A percentile compares a stretch with the other conserved stretches of the same genome.
Evolutionary conservation across 2,329 filamentous ascomycete species (phyloP).

Genomic region (Hypoxylon sp.): DNA sequence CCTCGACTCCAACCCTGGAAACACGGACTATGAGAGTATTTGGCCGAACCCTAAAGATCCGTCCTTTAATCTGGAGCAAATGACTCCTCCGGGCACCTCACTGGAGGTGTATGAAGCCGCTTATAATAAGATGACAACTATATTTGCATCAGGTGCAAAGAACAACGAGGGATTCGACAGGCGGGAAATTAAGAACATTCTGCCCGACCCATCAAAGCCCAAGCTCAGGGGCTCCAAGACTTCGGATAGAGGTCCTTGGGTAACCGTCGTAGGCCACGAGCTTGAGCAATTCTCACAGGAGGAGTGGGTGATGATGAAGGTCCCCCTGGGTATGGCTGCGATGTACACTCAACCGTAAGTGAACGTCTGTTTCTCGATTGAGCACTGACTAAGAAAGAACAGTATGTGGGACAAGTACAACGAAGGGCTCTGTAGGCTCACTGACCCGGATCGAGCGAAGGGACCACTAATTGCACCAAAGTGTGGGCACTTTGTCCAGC

Average conservation of each 20-base stretch:
- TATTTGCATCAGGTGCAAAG: slow-evolving; percentile 49
- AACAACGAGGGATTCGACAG: slow-evolving; percentile 51
- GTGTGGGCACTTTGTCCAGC: slow-evolving; percentile 53
- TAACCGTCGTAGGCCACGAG: slow-evolving; percentile 52
- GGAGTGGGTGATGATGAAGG: slow-evolving; percentile 50
- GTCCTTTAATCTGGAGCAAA: slow-evolving; percentile 43
- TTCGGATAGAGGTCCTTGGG: slow-evolving; percentile 45
- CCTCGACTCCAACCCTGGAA: slow-evolving; percentile 52
- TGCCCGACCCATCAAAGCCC: slow-evolving; percentile 47
- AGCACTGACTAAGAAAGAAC: slow-evolving; percentile 22
- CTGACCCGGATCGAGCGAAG: slow-evolving; percentile 44
- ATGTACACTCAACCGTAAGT: slow-evolving; percentile 52
- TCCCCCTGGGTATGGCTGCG: slow-evolving; percentile 48
- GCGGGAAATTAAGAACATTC: slow-evolving; percentile 41
- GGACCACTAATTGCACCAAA: slow-evolving; percentile 49
- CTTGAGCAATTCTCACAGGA: slow-evolving; percentile 48
- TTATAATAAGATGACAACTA: slow-evolving; percentile 44
- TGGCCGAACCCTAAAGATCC: slow-evolving; percentile 48
- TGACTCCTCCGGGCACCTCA: slow-evolving; percentile 46
- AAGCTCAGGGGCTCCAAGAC: slow-evolving; percentile 46
- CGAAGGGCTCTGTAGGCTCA: slow-evolving; percentile 47
- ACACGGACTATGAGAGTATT: slow-evolving; percentile 49
- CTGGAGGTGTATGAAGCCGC: slow-evolving; percentile 49
- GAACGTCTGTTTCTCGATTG: neutral
- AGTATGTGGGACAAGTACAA: slow-evolving; percentile 53